Evolutionary conservation across 78 protist species (phyloP).

Genomic region (Dictyostelium citrinum): DNA sequence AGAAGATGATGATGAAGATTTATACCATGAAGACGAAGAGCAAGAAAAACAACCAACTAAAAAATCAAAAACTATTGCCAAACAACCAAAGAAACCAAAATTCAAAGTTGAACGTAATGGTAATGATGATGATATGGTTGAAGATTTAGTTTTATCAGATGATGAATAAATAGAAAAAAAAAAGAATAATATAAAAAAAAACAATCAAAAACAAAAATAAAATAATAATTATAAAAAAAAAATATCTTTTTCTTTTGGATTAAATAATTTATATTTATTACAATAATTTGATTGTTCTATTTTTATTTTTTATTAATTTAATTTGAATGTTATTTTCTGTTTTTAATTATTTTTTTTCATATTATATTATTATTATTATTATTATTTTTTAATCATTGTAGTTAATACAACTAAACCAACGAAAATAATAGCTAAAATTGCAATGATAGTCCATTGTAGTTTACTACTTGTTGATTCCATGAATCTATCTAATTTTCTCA

Average conservation of each 20-base stretch:
- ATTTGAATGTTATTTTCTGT: background rate
- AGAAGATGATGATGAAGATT: background rate
- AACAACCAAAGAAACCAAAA: conserved; percentile 21
- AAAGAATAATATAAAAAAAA: background rate
- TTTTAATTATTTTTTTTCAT: background rate
- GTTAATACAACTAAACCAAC: conserved; percentile 33
- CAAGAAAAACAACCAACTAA: conserved; percentile 11
- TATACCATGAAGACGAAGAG: conserved; percentile 39
- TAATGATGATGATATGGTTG: conserved; percentile 46
- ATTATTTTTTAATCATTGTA: conserved; percentile 25
- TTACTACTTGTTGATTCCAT: conserved; percentile 50
- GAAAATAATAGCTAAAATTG: conserved; percentile 45
- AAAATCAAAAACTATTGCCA: background rate
- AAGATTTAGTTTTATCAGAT: conserved; percentile 67
- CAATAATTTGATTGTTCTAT: background rate
- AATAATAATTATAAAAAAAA: background rate
- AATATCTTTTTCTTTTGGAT: background rate
- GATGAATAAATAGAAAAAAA: background rate
- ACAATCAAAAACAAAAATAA: background rate
- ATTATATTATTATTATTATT: background rate
- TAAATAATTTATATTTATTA: too few species aligned
- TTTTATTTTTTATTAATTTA: background rate
- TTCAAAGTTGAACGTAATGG: background rate
- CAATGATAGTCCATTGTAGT: conserved; percentile 63
- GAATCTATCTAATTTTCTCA: conserved; percentile 72